These are phyloP conservation scores for Sporisorium sorghi DNA, from an alignment of 1,284 basidiomycete genomes.

Conservation along the genomic window DNA sequence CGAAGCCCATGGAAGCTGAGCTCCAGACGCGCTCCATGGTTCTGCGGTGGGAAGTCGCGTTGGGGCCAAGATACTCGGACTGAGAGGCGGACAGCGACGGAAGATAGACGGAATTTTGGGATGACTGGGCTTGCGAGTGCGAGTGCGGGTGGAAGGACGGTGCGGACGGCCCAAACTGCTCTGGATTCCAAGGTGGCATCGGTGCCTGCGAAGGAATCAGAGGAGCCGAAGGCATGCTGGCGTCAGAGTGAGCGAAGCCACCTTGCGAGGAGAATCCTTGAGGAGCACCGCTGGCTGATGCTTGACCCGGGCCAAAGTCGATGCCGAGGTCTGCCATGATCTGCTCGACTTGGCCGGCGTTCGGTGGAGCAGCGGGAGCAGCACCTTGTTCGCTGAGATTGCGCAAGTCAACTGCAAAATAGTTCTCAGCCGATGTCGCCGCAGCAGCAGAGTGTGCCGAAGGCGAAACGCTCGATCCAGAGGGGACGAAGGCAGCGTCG, in stretches of 20 bases:
- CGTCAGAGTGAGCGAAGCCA: neutral
- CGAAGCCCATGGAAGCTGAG: constrained; percentile 20
- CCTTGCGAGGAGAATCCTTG: constrained; percentile 5
- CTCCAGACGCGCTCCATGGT: constrained; percentile 28
- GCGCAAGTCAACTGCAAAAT: constrained; percentile 24
- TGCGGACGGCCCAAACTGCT: constrained; percentile 12
- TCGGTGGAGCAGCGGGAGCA: constrained; percentile 16
- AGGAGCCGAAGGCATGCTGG: constrained; percentile 4
- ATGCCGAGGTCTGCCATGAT: constrained; percentile 40
- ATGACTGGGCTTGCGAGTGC: constrained; percentile 25
- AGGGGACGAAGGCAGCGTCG: neutral
- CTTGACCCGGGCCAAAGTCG: constrained; percentile 18
- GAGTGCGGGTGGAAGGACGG: constrained; percentile 8
- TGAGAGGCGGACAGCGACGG: constrained; percentile 33
- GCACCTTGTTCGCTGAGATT: constrained; percentile 22
- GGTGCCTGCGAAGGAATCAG: constrained; percentile 27
- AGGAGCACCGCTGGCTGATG: constrained; percentile 3
- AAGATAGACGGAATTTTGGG: constrained; percentile 36
- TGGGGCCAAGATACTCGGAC: constrained; percentile 32
- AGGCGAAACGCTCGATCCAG: constrained; percentile 8
- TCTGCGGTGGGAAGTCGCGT: constrained; percentile 30
- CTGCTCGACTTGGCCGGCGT: constrained; percentile 27
- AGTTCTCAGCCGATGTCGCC: constrained; percentile 13
- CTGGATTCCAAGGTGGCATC: constrained; percentile 13
- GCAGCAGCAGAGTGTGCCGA: constrained; percentile 9